phyloP scores from a whole-genome alignment of 495 filamentous ascomycete genomes.

The Rhizodiscina lignyota region DNA sequence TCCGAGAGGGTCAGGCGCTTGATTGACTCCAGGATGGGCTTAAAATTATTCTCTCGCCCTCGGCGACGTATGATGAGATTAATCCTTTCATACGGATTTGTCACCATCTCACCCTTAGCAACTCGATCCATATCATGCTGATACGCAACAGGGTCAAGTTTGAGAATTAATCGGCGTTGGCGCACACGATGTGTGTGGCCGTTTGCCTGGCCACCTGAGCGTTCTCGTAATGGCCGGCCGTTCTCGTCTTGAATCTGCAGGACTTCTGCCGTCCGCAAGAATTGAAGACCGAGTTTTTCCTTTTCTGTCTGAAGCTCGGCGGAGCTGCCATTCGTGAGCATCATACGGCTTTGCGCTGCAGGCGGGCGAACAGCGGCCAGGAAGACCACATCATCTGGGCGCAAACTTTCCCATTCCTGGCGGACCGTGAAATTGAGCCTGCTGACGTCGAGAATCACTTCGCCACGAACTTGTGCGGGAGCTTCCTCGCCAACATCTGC shows the following conservation, averaged over 20 bases:
- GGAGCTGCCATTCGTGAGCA: constrained; percentile 25
- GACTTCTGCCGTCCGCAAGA: constrained; percentile 71
- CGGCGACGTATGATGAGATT: constrained; percentile 77
- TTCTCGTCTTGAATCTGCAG: constrained; percentile 80
- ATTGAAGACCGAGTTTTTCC: constrained; percentile 45
- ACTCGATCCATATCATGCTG: constrained; percentile 53
- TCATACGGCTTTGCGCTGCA: constrained; percentile 31
- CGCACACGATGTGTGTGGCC: constrained; percentile 34
- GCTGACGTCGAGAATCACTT: constrained; percentile 76
- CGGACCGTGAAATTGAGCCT: constrained; percentile 56
- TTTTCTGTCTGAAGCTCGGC: constrained; percentile 10
- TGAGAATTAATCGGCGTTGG: constrained; percentile 56
- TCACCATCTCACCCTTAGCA: constrained; percentile 35
- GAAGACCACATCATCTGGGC: constrained; percentile 81
- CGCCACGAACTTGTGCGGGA: constrained; percentile 73
- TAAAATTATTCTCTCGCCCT: constrained; percentile 94
- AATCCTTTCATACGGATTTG: constrained; percentile 67
- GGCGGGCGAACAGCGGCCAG: constrained; percentile 54
- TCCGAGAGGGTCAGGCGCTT: constrained; percentile 72
- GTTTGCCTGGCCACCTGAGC: constrained; percentile 28
- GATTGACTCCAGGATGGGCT: constrained; percentile 80
- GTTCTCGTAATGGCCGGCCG: constrained; percentile 56
- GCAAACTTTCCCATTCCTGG: constrained; percentile 80
- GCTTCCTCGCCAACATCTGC: constrained; percentile 70
- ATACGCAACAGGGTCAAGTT: constrained; percentile 65